Evolutionary conservation across 2,329 filamentous ascomycete genomes (phyloP).

Genomic region (Elsinoe perseae): DNA sequence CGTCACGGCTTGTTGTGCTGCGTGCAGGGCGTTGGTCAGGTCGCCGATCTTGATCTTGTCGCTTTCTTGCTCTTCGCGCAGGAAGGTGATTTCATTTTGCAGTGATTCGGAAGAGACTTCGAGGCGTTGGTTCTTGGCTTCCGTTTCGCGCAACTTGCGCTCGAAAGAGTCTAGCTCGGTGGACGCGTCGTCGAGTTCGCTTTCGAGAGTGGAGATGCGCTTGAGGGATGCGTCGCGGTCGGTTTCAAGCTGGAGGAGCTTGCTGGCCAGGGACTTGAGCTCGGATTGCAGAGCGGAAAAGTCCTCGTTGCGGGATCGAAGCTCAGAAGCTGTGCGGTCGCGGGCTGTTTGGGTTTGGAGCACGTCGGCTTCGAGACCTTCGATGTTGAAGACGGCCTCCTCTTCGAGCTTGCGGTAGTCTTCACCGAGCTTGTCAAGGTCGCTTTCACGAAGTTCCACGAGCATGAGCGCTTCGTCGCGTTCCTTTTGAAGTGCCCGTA

Average conservation of each 20-base stretch:
- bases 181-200: constrained; percentile 75
- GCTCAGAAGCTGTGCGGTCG: constrained; percentile 60
- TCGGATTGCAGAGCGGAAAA: constrained; percentile 87
- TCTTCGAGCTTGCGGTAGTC: constrained; percentile 45
- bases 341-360: constrained; percentile 62
- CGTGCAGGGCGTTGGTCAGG: constrained; percentile 73
- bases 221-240: constrained; percentile 72
- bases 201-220: constrained; percentile 73
- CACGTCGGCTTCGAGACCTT: constrained; percentile 39
- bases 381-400: constrained; percentile 53
- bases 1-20: constrained; percentile 67
- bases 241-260: constrained; percentile 78
- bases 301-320: constrained; percentile 73
- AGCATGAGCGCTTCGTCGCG: constrained; percentile 77
- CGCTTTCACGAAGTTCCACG: constrained; percentile 55
- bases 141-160: constrained; percentile 72
- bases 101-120: constrained; percentile 87
- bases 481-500: constrained; percentile 71
- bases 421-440: constrained; percentile 49
- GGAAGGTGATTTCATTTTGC: constrained; percentile 86
- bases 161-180: constrained; percentile 81
- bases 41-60: constrained; percentile 98
- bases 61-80: constrained; percentile 90
- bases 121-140: constrained; percentile 78
- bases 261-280: constrained; percentile 85